Evolutionary conservation across 1,139 yeast genomes (phyloP), one percentile per base, ranked within the genome.

Genomic region (Meyerozyma sp.): DNA sequence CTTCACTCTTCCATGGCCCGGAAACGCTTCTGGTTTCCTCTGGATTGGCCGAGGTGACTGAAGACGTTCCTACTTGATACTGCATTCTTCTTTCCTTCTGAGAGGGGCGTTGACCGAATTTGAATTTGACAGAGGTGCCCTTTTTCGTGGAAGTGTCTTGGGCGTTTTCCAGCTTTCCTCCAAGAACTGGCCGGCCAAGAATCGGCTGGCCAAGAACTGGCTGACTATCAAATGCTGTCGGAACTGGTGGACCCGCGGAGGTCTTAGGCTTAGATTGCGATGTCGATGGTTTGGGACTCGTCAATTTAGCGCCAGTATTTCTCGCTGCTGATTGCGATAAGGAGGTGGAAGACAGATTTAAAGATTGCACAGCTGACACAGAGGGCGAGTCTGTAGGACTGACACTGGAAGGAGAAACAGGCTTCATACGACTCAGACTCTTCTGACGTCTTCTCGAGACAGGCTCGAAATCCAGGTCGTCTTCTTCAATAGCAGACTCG

Each of bases 81-180:
- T 34, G 37, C 26, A 34, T 20, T 21, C 26, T 18, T 26, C 82
- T 57, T 53, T 78, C 82, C 52, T 75, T 77, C 50, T 79, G 83
- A 3, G 37, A 34, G 5, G 26, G 26, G 4, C 37, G 25, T 9
- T 34, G 73, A 0, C 69, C 68, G 21, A 71, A 56, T 50, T 62
- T 70, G 8, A 58, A 51, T 45, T 63, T 68, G n/a, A 53, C 45
- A 2, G 45, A 10, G 26, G 26, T 9, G 13, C 27, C 13, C 8
- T 18, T 18, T 10, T 11, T 11, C 5, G 37, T 10, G 6, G 36
- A 32, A 4, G 8, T 6, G 8, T 9, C 21, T 8, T 32, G 35
- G 18, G 21, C 9, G 11, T 8, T 32, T 32, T 13, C 16, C 16
- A 2, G 13, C 29, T 27, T n/a, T n/a, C 7, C 13, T 10, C 29